Evolutionary conservation across 2,329 filamentous ascomycete species (phyloP).

Genomic region (Triangularia setosa): DNA sequence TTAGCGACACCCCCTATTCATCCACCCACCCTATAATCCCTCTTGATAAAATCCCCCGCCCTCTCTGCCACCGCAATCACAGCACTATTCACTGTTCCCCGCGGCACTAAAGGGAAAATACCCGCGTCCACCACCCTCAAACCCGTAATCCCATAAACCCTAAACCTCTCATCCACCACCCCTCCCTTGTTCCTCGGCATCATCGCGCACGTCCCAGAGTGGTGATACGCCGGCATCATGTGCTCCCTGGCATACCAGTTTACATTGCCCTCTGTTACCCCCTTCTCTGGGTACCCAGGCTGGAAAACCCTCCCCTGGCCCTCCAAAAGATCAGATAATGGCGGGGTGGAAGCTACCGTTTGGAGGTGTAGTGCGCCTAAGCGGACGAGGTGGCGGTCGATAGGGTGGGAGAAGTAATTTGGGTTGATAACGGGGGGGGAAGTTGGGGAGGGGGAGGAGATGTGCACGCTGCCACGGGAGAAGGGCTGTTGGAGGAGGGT

Average conservation of each 20-base stretch:
- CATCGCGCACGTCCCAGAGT: conserved; percentile 42
- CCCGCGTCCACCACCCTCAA: not conserved
- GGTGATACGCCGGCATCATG: conserved; percentile 34
- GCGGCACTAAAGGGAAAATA: not conserved
- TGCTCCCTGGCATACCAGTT: conserved; percentile 17
- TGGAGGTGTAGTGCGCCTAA: conserved; percentile 20
- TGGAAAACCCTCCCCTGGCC: not conserved
- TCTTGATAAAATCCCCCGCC: not conserved
- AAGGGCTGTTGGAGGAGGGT: not conserved
- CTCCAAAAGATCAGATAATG: not conserved
- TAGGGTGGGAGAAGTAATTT: conserved; percentile 1
- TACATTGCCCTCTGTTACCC: conserved; percentile 3
- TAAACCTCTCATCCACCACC: conserved; percentile 1
- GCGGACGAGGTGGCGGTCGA: conserved; percentile 22
- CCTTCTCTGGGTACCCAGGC: not conserved
- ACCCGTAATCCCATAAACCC: not conserved
- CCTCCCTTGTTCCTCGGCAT: conserved; percentile 6
- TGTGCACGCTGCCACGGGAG: not conserved
- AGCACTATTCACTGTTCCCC: not conserved
- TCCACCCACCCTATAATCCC: not conserved
- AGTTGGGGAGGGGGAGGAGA: not conserved
- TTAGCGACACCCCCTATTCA: not conserved
- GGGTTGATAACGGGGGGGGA: not conserved
- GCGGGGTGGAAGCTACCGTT: conserved; percentile 18
- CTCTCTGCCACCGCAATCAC: not conserved